Evolutionary conservation across 768 basidiomycete genomes (phyloP).

Genomic region (Tricholoma terreum): DNA sequence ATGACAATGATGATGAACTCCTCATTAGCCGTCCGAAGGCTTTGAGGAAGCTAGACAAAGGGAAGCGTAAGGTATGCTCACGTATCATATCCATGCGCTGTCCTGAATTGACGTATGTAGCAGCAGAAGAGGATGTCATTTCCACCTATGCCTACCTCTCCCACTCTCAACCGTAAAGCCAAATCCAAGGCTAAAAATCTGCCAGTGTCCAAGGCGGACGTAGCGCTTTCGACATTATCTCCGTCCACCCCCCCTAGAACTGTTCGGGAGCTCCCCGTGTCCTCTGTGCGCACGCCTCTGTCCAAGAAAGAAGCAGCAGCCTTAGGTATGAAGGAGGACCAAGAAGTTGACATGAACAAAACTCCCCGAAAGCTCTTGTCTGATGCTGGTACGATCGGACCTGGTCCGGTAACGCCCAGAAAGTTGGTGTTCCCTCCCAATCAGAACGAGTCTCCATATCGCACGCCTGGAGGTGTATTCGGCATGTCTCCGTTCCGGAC

Average conservation of each 20-base stretch:
- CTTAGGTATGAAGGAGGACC: conserved; percentile 19
- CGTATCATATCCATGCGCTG: conserved; percentile 2
- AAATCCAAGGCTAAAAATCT: conserved; percentile 12
- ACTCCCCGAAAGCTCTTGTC: conserved; percentile 37
- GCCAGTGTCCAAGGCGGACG: conserved; percentile 18
- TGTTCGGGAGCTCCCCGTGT: conserved; percentile 17
- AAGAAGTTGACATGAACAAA: conserved; percentile 26
- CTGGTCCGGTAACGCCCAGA: conserved; percentile 36
- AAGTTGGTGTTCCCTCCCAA: conserved; percentile 35
- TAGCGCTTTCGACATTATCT: conserved; percentile 10
- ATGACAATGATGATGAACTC: conserved; percentile 28
- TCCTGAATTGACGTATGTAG: conserved; percentile 11
- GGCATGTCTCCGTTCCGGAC: conserved; percentile 44
- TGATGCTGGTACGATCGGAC: conserved; percentile 16
- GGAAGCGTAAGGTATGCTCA: conserved; percentile 24
- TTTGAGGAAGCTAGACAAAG: conserved; percentile 23
- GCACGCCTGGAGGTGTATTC: conserved; percentile 29
- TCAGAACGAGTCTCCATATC: conserved; percentile 38
- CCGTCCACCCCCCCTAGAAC: conserved; percentile 19
- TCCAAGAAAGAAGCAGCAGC: conserved; percentile 27
- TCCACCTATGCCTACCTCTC: conserved; percentile 45
- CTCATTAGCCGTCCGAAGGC: conserved; percentile 26
- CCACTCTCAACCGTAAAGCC: conserved; percentile 40
- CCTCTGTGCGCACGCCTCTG: conserved; percentile 22
- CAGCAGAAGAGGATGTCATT: conserved; percentile 34